Percentiles rank a stretch among this genome's conserved stretches.
phyloP scores from a whole-genome alignment of 768 basidiomycete genomes.

The Suillus ampliporus region DNA sequence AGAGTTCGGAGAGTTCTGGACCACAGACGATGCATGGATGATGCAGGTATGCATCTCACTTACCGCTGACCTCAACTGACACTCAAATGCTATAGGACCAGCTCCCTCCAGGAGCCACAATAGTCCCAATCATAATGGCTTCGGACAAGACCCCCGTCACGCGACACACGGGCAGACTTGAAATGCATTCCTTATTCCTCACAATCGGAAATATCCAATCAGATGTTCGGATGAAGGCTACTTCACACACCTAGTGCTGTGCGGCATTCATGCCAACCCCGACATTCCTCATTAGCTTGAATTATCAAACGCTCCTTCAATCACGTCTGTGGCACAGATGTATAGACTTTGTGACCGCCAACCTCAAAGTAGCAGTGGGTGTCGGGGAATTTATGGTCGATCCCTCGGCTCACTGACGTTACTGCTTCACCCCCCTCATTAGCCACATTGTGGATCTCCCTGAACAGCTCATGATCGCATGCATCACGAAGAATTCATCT shows the following conservation, averaged over 20 bases:
- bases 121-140: slow-evolving; percentile 9
- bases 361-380: too few species aligned
- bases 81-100: too few species aligned
- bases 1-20: too few species aligned
- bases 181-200: slow-evolving; percentile 33
- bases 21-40: too few species aligned
- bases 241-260: slow-evolving; percentile 31
- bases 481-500: slow-evolving; percentile 15
- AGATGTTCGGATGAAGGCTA: slow-evolving; percentile 20
- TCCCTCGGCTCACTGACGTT: too few species aligned
- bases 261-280: slow-evolving; percentile 35
- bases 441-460: too few species aligned
- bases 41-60: too few species aligned
- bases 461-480: slow-evolving; percentile 16
- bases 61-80: too few species aligned
- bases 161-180: slow-evolving; percentile 29
- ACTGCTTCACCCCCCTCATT: too few species aligned
- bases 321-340: slow-evolving; percentile 34
- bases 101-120: neutral
- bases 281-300: slow-evolving; percentile 22
- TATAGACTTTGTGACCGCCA: slow-evolving; percentile 25
- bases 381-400: neutral
- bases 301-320: slow-evolving; percentile 29
- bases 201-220: slow-evolving; percentile 11
- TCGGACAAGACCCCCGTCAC: slow-evolving; percentile 43